Conservation (phyloP, 2,329 filamentous ascomycete species). For the Colletotrichum sansevieriae region DNA sequence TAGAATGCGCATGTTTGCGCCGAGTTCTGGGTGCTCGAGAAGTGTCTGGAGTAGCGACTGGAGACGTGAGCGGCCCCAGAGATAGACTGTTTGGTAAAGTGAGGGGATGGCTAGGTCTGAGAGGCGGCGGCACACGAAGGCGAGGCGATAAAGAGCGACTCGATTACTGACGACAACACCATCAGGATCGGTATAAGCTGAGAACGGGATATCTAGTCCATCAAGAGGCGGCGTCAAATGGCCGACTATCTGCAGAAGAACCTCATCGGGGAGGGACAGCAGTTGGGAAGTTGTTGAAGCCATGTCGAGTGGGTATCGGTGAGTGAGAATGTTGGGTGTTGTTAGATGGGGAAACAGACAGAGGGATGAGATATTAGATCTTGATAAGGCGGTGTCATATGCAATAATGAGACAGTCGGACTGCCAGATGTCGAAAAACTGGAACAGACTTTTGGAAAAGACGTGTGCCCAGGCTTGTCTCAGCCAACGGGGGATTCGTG, state of each 20-base stretch:
- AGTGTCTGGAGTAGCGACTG: slow-evolving; percentile 39
- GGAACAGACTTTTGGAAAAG: neutral
- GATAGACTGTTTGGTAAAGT: slow-evolving; percentile 37
- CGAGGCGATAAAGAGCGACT: slow-evolving; percentile 36
- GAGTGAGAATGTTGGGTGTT: neutral
- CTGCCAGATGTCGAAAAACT: neutral
- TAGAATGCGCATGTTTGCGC: slow-evolving; percentile 39
- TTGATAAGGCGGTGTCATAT: slow-evolving; percentile 25
- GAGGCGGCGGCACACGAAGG: slow-evolving; percentile 34
- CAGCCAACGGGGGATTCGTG: slow-evolving; percentile 14
- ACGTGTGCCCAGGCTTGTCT: slow-evolving; percentile 17
- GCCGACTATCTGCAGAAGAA: slow-evolving; percentile 38
- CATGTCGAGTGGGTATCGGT: slow-evolving; percentile 12
- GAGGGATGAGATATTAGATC: slow-evolving; percentile 32
- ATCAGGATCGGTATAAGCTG: slow-evolving; percentile 39
- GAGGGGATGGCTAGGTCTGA: slow-evolving; percentile 35
- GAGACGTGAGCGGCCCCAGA: slow-evolving; percentile 38
- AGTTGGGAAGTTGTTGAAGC: slow-evolving; percentile 7
- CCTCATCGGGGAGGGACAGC: slow-evolving; percentile 38
- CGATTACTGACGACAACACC: slow-evolving; percentile 37
- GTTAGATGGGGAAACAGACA: neutral
- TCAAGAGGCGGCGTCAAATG: slow-evolving; percentile 39
- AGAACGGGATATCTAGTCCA: slow-evolving; percentile 37
- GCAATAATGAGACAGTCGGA: slow-evolving; percentile 20
- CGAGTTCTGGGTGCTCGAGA: slow-evolving; percentile 36